These are phyloP conservation scores for Lasiosphaeria hispida DNA, from an alignment of 495 filamentous ascomycete genomes.

Conservation along the genomic window DNA sequence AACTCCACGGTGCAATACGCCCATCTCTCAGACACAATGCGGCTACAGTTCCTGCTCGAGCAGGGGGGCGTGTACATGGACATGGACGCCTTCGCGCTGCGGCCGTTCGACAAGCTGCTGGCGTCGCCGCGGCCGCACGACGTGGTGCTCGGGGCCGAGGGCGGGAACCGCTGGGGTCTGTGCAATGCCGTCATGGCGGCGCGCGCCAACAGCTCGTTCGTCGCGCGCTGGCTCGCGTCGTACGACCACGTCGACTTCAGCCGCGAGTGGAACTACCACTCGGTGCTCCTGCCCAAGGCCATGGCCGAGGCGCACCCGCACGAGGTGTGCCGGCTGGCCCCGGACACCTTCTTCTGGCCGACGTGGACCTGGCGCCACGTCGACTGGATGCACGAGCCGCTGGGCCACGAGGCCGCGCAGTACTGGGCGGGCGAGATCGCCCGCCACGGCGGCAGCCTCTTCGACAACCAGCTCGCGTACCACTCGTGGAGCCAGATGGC, in stretches of 20 bases:
- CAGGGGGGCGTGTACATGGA: constrained; percentile 48
- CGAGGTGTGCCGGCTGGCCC: constrained; percentile 44
- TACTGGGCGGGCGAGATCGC: constrained; percentile 37
- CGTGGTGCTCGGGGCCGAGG: constrained; percentile 45
- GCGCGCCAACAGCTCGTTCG: constrained; percentile 40
- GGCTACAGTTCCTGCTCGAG: constrained; percentile 39
- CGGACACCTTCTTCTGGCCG: constrained; percentile 49
- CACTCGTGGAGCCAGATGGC: constrained; percentile 50
- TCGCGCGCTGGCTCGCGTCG: constrained; percentile 41
- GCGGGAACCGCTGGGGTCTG: constrained; percentile 45
- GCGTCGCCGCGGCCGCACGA: constrained; percentile 37
- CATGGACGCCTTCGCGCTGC: constrained; percentile 42
- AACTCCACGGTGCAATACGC: constrained; percentile 38
- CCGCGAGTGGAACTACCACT: constrained; percentile 48
- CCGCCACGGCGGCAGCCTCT: constrained; percentile 39
- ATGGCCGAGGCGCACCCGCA: constrained; percentile 35
- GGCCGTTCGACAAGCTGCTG: constrained; percentile 36
- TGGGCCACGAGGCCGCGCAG: constrained; percentile 31
- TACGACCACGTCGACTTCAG: constrained; percentile 38
- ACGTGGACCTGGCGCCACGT: constrained; percentile 48
- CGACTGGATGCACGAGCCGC: constrained; percentile 45
- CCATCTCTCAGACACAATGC: constrained; percentile 46
- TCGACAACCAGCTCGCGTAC: constrained; percentile 44
- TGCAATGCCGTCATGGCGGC: constrained; percentile 49
- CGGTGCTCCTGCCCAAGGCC: constrained; percentile 41